Evolutionary conservation across 257 asterid genomes (phyloP).

Genomic region (Echium plantagineum): DNA sequence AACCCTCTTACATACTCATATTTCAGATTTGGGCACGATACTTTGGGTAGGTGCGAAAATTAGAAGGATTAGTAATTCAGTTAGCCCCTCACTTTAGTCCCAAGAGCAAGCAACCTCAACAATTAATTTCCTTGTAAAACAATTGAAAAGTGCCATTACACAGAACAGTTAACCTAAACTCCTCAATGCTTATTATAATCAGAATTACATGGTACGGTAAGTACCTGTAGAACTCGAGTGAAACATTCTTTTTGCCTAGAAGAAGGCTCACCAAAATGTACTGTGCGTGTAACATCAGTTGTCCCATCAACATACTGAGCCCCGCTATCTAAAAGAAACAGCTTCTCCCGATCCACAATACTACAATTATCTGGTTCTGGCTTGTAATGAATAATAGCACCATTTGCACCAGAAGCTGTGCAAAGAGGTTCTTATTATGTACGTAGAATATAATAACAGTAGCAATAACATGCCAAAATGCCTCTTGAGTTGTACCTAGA

Average conservation of each 20-base stretch:
- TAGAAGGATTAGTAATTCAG: not conserved
- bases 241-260: constrained; percentile 81
- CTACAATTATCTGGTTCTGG: constrained; percentile 75
- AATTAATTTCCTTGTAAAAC: not conserved
- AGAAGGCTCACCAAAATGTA: constrained; percentile 85
- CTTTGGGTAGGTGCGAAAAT: not conserved
- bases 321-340: constrained; percentile 91
- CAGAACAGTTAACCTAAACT: not conserved
- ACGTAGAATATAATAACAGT: not conserved
- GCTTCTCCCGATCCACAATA: constrained; percentile 56
- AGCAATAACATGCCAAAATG: too few species aligned
- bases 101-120: not conserved
- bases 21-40: not conserved
- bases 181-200: not conserved
- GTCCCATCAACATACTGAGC: constrained; percentile 96
- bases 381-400: constrained; percentile 90
- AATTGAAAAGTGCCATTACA: not conserved
- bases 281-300: constrained; percentile 89
- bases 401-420: constrained; percentile 92
- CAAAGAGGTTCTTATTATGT: constrained; percentile 1
- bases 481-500: too few species aligned
- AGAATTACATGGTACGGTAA: constrained; percentile 7
- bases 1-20: not conserved
- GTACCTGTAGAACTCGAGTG: constrained; percentile 90
- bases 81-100: not conserved